Evolutionary conservation across 164 flowering plant species (phyloP), one percentile per base, ranked within the genome.

Genomic region (Stephania cephalantha): DNA sequence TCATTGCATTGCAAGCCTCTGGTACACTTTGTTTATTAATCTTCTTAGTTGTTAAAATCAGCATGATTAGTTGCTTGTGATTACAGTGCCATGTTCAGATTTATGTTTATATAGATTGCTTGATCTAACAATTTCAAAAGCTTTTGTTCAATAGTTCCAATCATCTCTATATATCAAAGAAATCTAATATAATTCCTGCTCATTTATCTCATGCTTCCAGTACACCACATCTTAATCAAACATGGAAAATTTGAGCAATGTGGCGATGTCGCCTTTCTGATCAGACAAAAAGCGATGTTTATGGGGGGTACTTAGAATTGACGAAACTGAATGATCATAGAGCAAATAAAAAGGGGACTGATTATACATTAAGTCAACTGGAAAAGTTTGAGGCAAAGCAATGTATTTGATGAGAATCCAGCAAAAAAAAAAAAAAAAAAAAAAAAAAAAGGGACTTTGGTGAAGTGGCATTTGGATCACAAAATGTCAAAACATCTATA

Each of bases 171-270:
- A 35, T 35, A 35, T 35, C 42, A 35, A 35, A 35, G 42, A 35
- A 48, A 48, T 2, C 13, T 0, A n/a, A 25, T 5, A 18, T 61
- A 3, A 20, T 61, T 61, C 18, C 66, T 61, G 13, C 70, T 46
- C 25, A 25, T 44, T 63, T 6, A 30, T 69, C 22, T 8, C 42
- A 3, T 55, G 67, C 46, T 73, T 73, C 69, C 69, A 25, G n/a
- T 46, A 30, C 5, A 18, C 18, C 20, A 25, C 46, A 70, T 31
- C 58, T 70, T 74, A 48, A 31, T 35, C 12, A 13, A 63, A 63
- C 13, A 15, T 71, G 52, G 70, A 15, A 12, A 64, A 15, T 15
- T 74, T 69, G 70, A 46, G 44, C 69, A 74, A 46, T 46, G 50
- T 10, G 69, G 66, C 30, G 68, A 55, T 45, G 71, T 6, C n/a